Conservation (phyloP, 768 basidiomycete genomes). For the Pleurotus eryngii region DNA sequence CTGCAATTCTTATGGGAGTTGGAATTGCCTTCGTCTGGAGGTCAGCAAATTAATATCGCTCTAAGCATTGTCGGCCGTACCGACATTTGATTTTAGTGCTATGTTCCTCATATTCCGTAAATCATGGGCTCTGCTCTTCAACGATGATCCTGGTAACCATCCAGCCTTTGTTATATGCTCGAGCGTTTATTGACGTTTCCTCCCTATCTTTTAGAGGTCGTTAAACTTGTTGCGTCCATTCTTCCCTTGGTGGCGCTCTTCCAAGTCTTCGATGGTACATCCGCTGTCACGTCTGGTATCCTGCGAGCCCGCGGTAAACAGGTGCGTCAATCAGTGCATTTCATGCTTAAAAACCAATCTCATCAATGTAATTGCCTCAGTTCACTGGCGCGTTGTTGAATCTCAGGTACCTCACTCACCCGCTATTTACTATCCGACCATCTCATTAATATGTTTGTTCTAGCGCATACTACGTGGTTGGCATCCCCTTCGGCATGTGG, state of each 20-base stretch:
- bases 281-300: slow-evolving; percentile 69
- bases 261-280: slow-evolving; percentile 82
- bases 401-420: slow-evolving; percentile 45
- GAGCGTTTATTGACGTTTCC: no score
- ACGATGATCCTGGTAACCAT: slow-evolving; percentile 40
- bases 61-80: not conserved
- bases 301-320: slow-evolving; percentile 83
- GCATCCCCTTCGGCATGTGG: slow-evolving; percentile 79
- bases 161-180: no score
- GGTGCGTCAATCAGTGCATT: slow-evolving; percentile 20
- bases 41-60: slow-evolving; percentile 24
- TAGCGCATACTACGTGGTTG: slow-evolving; percentile 77
- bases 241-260: slow-evolving; percentile 75
- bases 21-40: slow-evolving; percentile 64
- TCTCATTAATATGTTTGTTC: not conserved
- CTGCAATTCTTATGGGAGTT: slow-evolving; percentile 65
- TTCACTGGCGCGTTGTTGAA: slow-evolving; percentile 77
- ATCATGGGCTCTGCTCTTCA: slow-evolving; percentile 74
- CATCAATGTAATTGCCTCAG: slow-evolving; percentile 23
- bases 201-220: slow-evolving; percentile 25
- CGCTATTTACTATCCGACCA: not conserved
- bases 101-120: slow-evolving; percentile 60
- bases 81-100: slow-evolving; percentile 28
- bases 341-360: no score
- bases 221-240: slow-evolving; percentile 60